Evolutionary conservation across 2,329 filamentous ascomycete genomes (phyloP).

Genomic region (Sporothrix pseudoabietina): DNA sequence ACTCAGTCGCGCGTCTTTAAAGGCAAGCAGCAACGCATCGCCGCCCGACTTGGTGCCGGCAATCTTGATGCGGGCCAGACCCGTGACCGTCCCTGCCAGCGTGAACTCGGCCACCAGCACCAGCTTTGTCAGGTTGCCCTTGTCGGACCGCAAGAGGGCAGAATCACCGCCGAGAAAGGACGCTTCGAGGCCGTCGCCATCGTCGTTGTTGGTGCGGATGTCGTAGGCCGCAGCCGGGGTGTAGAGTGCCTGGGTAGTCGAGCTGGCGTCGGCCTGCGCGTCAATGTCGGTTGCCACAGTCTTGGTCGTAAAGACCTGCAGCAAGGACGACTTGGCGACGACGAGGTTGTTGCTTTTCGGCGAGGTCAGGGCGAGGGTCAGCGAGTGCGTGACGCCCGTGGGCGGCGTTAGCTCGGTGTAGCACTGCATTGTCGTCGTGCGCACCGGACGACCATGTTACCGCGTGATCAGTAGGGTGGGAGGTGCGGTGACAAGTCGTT

Average conservation of each 20-base stretch:
- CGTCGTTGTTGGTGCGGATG: constrained; percentile 54
- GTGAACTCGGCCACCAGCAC: constrained; percentile 82
- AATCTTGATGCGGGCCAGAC: constrained; percentile 75
- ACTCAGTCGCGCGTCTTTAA: constrained; percentile 90
- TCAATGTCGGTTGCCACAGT: constrained; percentile 66
- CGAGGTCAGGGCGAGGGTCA: constrained; percentile 76
- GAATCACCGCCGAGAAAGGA: constrained; percentile 67
- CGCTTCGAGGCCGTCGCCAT: constrained; percentile 66
- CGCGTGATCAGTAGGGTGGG: background rate
- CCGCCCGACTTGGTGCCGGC: constrained; percentile 75
- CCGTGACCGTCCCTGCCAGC: constrained; percentile 81
- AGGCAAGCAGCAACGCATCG: constrained; percentile 79
- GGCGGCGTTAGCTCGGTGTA: constrained; percentile 95
- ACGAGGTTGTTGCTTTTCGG: constrained; percentile 79
- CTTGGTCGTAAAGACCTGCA: constrained; percentile 85
- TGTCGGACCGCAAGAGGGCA: constrained; percentile 62
- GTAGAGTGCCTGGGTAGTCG: constrained; percentile 41
- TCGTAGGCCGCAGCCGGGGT: constrained; percentile 36
- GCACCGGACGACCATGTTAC: constrained; percentile 35
- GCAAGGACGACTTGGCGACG: constrained; percentile 86
- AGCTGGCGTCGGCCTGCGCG: constrained; percentile 42
- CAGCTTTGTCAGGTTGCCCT: constrained; percentile 71
- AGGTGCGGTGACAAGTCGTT: background rate
- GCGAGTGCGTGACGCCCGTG: constrained; percentile 87
- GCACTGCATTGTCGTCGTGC: constrained; percentile 73